phyloP scores from a whole-genome alignment of 768 basidiomycete species.

The Naganishia randhawae region DNA sequence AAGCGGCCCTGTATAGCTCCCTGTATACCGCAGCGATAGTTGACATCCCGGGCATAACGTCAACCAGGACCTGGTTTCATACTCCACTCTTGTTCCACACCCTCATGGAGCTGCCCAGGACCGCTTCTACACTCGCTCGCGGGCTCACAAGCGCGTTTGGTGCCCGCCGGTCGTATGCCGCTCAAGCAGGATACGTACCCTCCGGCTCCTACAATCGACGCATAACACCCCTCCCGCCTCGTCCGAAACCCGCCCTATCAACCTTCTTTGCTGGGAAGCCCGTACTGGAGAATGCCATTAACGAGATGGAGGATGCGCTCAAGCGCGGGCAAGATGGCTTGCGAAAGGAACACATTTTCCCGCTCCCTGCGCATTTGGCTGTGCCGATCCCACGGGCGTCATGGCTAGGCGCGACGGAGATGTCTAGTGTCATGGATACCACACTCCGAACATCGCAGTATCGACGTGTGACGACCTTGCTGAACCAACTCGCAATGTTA shows the following conservation, averaged over 20 bases:
- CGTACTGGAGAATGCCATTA: slow-evolving; percentile 68
- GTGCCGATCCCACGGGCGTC: slow-evolving; percentile 61
- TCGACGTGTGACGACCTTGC: slow-evolving; percentile 55
- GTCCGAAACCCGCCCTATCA: slow-evolving; percentile 61
- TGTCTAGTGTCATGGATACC: slow-evolving; percentile 60
- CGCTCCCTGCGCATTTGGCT: slow-evolving; percentile 68
- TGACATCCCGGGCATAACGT: no score
- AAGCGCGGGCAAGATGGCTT: slow-evolving; percentile 61
- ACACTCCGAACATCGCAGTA: slow-evolving; percentile 68
- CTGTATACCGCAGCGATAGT: background rate
- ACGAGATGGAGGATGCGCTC: slow-evolving; percentile 64
- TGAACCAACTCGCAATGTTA: slow-evolving; percentile 43
- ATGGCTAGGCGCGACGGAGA: slow-evolving; percentile 66
- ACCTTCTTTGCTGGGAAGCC: slow-evolving; percentile 80
- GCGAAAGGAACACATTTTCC: slow-evolving; percentile 65
- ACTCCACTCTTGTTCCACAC: background rate
- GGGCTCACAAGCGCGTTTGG: background rate
- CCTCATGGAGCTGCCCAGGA: slow-evolving; percentile 4
- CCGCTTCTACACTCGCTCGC: background rate
- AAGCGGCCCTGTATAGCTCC: background rate
- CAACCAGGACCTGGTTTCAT: background rate
- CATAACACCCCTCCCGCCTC: slow-evolving; percentile 35
- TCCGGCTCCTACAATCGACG: slow-evolving; percentile 7
- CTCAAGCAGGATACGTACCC: slow-evolving; percentile 15
- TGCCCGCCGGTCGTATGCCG: slow-evolving; percentile 8